Evolutionary conservation across 257 asterid species (phyloP).

Genomic region (Capsicum baccatum): DNA sequence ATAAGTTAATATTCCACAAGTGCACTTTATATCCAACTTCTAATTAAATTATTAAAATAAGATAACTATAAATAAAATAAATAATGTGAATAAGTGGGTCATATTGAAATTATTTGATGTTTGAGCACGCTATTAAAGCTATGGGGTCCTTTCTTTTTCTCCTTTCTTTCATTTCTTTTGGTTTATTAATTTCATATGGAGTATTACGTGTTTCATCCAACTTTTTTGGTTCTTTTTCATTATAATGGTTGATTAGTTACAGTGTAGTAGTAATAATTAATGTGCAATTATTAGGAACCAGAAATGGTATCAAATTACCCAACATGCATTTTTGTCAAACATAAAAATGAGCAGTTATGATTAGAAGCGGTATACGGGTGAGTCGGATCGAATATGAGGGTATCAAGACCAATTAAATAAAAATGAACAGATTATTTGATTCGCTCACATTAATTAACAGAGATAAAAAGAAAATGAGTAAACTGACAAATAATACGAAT

Average conservation of each 20-base stretch:
- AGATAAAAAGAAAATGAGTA: too few species aligned
- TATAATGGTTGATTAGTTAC: neutral
- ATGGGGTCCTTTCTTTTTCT: conserved; percentile 36
- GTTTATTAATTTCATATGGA: neutral
- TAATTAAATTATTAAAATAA: neutral
- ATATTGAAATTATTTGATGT: conserved; percentile 38
- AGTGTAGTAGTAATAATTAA: neutral
- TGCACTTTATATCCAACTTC: neutral
- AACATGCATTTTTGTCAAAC: conserved; percentile 19
- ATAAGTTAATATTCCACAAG: neutral
- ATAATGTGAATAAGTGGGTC: conserved; percentile 33
- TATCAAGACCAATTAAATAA: too few species aligned
- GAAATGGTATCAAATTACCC: neutral
- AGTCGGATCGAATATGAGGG: too few species aligned
- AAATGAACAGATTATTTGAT: too few species aligned
- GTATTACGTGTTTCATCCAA: neutral
- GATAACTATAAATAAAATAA: neutral
- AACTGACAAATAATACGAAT: too few species aligned
- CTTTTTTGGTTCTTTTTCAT: conserved; percentile 3
- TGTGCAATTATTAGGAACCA: neutral
- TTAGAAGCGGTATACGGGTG: too few species aligned
- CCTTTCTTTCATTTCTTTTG: neutral
- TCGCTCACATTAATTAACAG: too few species aligned
- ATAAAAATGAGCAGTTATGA: neutral
- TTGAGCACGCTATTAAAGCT: conserved; percentile 53